phyloP scores from a whole-genome alignment of 2,329 filamentous ascomycete species.

The Scopulariopsis brevicaulis region DNA sequence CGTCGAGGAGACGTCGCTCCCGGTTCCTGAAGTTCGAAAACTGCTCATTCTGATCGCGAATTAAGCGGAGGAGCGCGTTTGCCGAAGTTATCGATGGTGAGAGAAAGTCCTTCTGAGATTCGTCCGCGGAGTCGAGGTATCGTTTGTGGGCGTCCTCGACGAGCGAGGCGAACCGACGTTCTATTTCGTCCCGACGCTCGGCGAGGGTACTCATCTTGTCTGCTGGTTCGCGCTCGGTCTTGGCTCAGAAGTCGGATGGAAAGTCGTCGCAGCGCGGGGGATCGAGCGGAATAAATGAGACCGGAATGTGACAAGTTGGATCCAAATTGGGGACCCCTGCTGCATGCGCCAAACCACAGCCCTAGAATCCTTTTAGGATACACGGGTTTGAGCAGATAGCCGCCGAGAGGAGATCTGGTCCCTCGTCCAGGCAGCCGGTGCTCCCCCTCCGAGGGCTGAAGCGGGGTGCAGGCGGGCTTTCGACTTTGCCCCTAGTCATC shows the following conservation, averaged over 20 bases:
- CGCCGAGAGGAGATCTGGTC: neutral
- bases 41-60: constrained; percentile 8
- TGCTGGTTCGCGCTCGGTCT: neutral
- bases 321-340: neutral
- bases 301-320: neutral
- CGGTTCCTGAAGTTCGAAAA: constrained; percentile 8
- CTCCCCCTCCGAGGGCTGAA: neutral
- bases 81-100: constrained; percentile 5
- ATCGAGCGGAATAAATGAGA: neutral
- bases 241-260: neutral
- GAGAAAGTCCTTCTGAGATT: constrained; percentile 4
- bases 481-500: neutral
- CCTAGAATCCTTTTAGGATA: neutral
- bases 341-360: neutral
- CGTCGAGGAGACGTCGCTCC: constrained; percentile 7
- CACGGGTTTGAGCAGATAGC: neutral
- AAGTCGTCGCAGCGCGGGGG: neutral
- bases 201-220: neutral
- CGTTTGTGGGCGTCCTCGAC: constrained; percentile 7
- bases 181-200: constrained; percentile 6
- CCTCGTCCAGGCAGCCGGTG: neutral
- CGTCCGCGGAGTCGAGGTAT: constrained; percentile 5
- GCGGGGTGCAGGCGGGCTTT: neutral
- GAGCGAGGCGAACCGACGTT: constrained; percentile 7
- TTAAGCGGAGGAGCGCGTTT: constrained; percentile 6